Percentiles rank a stretch among this genome's conserved stretches.
Evolutionary conservation across 139 green algal species (phyloP).

Genomic region (Tetraselmis chui): DNA sequence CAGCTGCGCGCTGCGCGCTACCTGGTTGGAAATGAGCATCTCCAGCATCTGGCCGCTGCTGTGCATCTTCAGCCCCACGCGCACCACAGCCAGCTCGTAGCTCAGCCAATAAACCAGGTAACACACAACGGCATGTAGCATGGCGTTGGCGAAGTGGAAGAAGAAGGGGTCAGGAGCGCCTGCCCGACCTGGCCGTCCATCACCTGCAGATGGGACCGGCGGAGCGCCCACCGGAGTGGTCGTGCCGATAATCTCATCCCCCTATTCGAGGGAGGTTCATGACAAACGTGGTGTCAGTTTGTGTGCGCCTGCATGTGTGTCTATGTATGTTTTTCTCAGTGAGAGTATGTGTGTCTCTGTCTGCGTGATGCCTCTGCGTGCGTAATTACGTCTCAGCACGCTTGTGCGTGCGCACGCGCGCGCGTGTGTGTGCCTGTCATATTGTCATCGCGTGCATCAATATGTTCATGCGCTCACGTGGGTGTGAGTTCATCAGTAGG

Average conservation of each 20-base stretch:
- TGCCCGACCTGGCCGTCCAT: neutral
- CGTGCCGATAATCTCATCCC: neutral
- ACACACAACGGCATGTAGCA: constrained; percentile 43
- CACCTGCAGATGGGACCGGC: neutral
- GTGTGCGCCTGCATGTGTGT: too few relatives aligned
- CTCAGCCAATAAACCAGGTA: constrained; percentile 36
- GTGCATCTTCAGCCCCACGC: neutral
- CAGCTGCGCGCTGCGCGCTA: neutral
- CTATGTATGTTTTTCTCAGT: too few relatives aligned
- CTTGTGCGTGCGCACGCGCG: too few relatives aligned
- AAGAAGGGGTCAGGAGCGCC: constrained; percentile 39
- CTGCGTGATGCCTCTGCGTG: too few relatives aligned
- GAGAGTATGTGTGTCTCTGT: too few relatives aligned
- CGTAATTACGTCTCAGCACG: too few relatives aligned
- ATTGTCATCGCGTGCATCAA: too few relatives aligned
- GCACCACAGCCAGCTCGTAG: neutral
- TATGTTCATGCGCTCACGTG: too few relatives aligned
- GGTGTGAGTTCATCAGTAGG: too few relatives aligned
- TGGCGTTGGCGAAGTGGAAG: constrained; percentile 50
- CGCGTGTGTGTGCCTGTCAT: too few relatives aligned
- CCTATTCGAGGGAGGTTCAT: too few relatives aligned
- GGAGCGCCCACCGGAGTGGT: neutral
- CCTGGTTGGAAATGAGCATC: neutral
- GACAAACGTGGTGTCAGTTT: too few relatives aligned
- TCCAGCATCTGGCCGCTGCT: constrained; percentile 4